Base-by-base conservation (phyloP, 768 basidiomycete species). In the Trametes cubensis region DNA sequence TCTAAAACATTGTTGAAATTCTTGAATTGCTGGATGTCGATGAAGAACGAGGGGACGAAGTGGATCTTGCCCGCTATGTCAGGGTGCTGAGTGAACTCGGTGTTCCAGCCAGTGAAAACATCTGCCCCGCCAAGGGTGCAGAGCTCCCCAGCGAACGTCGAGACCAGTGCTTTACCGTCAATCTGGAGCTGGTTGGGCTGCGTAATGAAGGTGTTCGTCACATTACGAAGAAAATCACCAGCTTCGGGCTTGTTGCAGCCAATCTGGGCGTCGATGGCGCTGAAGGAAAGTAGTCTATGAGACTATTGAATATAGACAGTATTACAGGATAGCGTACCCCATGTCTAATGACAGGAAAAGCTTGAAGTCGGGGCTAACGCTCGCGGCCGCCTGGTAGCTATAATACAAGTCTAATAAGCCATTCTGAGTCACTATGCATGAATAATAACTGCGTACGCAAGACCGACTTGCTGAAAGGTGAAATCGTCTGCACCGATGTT, bases 341-440 rank as follows among this genome's bases (percentile, higher is more conserved):
- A 90, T 91, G 68, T 93, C 91, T 48, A 92, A 82, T 17, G 88
- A 90, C 60, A 92, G 66, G 74, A 91, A 91, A 50, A 93, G 76
- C 70, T 88, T 84, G 73, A 85, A 78, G 54, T 53, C 65, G 1
- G 70, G 67, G 28, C 66, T 69, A 2, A 67, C 66, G 21, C 68
- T 44, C 17, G 74, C 74, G 18, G 83, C 83, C 6, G 74, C 73
- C n/a, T 67, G 49, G 59, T 71, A 76, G 7, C 73, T 55, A 20
- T n/a, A 7, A 11, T 64, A 64, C 26, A 18, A 8, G 17, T 15
- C 30, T n/a, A 20, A 10, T n/a, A 21, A 38, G 13, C 2, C 13
- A 8, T n/a, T 7, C 10, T 13, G 4, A 17, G 5, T 18, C 8
- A 18, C 34, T 2, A 21, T 6, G 40, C 20, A 39, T n/a, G 7